Evolutionary conservation across 805 yeast genomes (phyloP).

Genomic region (Henningerozyma blattae): DNA sequence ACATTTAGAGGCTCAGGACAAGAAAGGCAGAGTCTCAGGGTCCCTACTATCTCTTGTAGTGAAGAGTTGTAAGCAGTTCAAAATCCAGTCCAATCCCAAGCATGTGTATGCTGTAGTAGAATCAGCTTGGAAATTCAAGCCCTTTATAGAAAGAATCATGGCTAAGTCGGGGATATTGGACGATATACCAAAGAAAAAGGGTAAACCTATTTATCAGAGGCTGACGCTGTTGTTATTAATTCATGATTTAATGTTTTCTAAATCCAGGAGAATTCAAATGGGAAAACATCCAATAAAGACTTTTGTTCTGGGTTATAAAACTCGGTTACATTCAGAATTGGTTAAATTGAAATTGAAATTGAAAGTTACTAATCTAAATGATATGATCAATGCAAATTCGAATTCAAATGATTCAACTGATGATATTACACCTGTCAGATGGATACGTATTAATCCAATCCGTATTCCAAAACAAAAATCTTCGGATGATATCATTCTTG

Average conservation of each 20-base stretch:
- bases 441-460: conserved; percentile 68
- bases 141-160: conserved; percentile 50
- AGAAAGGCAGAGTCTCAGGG: conserved; percentile 30
- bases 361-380: conserved; percentile 45
- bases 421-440: conserved; percentile 62
- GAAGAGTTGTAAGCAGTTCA: conserved; percentile 34
- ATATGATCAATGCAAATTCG: conserved; percentile 35
- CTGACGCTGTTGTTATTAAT: conserved; percentile 41
- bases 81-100: conserved; percentile 57
- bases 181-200: conserved; percentile 31
- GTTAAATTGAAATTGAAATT: conserved; percentile 65
- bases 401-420: conserved; percentile 26
- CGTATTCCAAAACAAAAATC: conserved; percentile 26
- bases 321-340: conserved; percentile 73
- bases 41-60: conserved; percentile 44
- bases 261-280: conserved; percentile 73
- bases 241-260: conserved; percentile 70
- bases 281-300: conserved; percentile 83
- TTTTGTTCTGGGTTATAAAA: conserved; percentile 62
- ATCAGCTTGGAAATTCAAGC: conserved; percentile 63
- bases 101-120: conserved; percentile 77
- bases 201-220: conserved; percentile 34
- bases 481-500: conserved; percentile 12
- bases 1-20: conserved; percentile 19
- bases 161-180: conserved; percentile 55